Evolutionary conservation across 164 flowering plant species (phyloP).

Genomic region (Piper longum): DNA sequence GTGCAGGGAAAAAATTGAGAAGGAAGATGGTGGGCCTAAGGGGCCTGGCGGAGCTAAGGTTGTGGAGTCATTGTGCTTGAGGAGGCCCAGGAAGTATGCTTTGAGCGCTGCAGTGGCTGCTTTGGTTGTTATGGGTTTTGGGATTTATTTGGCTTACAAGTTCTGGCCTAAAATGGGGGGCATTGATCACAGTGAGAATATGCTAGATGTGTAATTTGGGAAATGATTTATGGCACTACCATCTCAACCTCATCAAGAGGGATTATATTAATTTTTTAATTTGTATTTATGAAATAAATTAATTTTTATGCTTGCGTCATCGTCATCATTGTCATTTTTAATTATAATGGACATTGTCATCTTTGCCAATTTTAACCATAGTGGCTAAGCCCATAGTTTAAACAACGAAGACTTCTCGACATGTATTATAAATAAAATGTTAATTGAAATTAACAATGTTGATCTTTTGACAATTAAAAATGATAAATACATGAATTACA

Average conservation of each 20-base stretch:
- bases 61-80: not conserved
- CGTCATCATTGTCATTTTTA: too few species aligned
- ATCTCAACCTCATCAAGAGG: not conserved
- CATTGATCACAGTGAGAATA: not conserved
- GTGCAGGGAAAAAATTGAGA: not conserved
- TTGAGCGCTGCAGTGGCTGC: slow-evolving; percentile 1
- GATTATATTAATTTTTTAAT: not conserved
- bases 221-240: not conserved
- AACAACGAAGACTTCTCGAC: too few species aligned
- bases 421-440: too few species aligned
- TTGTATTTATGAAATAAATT: too few species aligned
- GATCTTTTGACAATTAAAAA: not conserved
- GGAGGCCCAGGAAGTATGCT: not conserved
- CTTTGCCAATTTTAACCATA: too few species aligned
- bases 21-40: not conserved
- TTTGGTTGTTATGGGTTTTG: slow-evolving; percentile 2
- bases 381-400: too few species aligned
- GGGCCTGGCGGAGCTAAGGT: not conserved
- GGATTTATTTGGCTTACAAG: slow-evolving; percentile 1
- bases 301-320: too few species aligned
- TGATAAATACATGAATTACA: not conserved
- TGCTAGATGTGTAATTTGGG: not conserved
- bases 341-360: too few species aligned
- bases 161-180: not conserved
- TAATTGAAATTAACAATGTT: not conserved